Evolutionary conservation across 1,284 basidiomycete species (phyloP).

Genomic region (Ustilago curta): DNA sequence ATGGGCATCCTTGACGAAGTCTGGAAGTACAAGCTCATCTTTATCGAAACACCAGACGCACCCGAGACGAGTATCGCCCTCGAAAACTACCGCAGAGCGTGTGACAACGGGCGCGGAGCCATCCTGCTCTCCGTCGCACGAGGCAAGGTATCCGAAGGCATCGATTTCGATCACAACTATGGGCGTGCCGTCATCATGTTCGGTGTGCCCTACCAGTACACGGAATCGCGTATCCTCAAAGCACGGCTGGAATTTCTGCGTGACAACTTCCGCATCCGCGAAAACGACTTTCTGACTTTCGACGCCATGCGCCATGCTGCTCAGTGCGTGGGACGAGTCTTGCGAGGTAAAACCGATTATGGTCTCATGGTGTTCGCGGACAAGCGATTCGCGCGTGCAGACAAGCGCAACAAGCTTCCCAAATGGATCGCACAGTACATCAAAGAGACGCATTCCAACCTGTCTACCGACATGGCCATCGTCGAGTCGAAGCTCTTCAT

Average conservation of each 20-base stretch:
- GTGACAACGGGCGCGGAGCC: constrained; percentile 97
- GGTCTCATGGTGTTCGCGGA: constrained; percentile 99
- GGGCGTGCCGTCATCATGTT: constrained; percentile 99
- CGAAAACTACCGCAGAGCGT: constrained; percentile 96
- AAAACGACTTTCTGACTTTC: constrained; percentile 98
- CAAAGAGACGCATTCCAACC: constrained; percentile 88
- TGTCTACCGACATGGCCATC: constrained; percentile 98
- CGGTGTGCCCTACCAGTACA: constrained; percentile 98
- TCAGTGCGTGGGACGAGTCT: constrained; percentile 96
- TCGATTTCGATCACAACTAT: constrained; percentile 98
- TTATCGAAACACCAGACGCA: constrained; percentile 98
- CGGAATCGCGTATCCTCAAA: constrained; percentile 96
- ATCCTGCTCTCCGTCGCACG: constrained; percentile 96
- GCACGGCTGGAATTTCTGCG: constrained; percentile 96
- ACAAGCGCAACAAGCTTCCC: constrained; percentile 96
- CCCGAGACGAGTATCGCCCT: constrained; percentile 98
- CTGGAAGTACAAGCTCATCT: constrained; percentile 99
- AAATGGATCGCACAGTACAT: constrained; percentile 99
- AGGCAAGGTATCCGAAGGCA: constrained; percentile 99
- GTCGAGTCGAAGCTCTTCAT: constrained; percentile 96
- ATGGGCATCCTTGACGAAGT: constrained; percentile 99
- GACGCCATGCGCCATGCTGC: constrained; percentile 99
- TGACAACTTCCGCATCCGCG: constrained; percentile 97
- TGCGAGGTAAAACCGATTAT: constrained; percentile 99
- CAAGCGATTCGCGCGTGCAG: constrained; percentile 94